Conservation (phyloP, 2,329 filamentous ascomycete genomes). For the Arthrobotrys iridis region DNA sequence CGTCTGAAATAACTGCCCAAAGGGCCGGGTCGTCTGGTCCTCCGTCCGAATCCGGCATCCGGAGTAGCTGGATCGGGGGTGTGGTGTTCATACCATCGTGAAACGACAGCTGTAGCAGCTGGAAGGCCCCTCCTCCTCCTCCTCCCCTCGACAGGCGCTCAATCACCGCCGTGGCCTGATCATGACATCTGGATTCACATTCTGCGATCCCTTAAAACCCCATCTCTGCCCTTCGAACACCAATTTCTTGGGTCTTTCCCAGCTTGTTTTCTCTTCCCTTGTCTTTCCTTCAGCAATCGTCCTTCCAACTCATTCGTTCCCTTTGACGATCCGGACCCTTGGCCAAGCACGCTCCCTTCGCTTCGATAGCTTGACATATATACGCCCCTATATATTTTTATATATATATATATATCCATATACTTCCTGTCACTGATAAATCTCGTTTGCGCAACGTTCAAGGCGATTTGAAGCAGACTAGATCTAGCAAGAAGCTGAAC, state of each 20-base stretch:
- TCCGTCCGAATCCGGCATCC: conserved; percentile 37
- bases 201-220: conserved; percentile 31
- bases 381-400: background rate
- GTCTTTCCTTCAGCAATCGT: conserved; percentile 1
- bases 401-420: background rate
- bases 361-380: too few relatives aligned
- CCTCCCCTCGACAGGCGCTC: conserved; percentile 9
- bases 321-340: background rate
- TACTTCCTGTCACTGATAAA: too few relatives aligned
- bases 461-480: background rate
- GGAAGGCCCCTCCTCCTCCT: conserved; percentile 28
- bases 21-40: conserved; percentile 21
- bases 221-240: conserved; percentile 31
- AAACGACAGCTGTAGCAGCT: conserved; percentile 44
- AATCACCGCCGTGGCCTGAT: conserved; percentile 49
- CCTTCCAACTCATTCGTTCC: background rate
- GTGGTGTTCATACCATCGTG: too few relatives aligned
- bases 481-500: conserved; percentile 28
- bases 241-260: conserved; percentile 1
- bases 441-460: background rate
- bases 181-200: conserved; percentile 22
- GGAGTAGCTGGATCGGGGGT: conserved; percentile 33
- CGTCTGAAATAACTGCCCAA: conserved; percentile 41
- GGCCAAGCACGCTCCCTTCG: background rate
- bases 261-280: background rate